These are phyloP conservation scores for Tolypocladium cylindrosporum DNA, from an alignment of 2,329 filamentous ascomycete species.

Conservation along the genomic window DNA sequence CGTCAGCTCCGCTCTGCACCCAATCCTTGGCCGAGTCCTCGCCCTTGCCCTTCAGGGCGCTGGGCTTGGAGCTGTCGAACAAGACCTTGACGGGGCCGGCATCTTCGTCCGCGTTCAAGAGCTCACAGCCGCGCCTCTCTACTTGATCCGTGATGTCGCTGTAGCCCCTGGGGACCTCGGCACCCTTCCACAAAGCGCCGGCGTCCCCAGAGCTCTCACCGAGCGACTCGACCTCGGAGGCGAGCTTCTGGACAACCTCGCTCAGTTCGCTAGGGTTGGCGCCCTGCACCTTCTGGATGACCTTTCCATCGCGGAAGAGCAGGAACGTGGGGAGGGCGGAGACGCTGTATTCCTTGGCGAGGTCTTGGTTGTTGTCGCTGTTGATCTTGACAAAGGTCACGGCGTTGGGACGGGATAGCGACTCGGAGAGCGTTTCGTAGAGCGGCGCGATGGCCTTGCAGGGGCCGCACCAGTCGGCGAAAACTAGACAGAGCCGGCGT, in stretches of 20 bases:
- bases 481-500: constrained; percentile 47
- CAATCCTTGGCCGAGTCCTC: constrained; percentile 58
- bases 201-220: constrained; percentile 28
- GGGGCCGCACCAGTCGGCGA: constrained; percentile 76
- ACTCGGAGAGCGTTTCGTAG: constrained; percentile 65
- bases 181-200: constrained; percentile 58
- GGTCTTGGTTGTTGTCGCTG: constrained; percentile 64
- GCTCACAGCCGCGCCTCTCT: constrained; percentile 69
- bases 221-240: constrained; percentile 52
- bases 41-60: constrained; percentile 48
- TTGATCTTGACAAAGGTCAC: constrained; percentile 86
- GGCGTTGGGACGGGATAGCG: constrained; percentile 59
- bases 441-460: constrained; percentile 77
- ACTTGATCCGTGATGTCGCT: constrained; percentile 73
- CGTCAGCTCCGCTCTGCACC: constrained; percentile 93
- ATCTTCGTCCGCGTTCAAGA: constrained; percentile 77
- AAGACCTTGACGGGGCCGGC: constrained; percentile 63
- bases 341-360: constrained; percentile 65
- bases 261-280: constrained; percentile 64
- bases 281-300: constrained; percentile 61
- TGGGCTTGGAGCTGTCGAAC: constrained; percentile 61
- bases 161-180: constrained; percentile 69
- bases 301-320: constrained; percentile 64
- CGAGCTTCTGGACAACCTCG: constrained; percentile 60
- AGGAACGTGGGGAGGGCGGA: constrained; percentile 84